A percentile compares a stretch with the other conserved stretches of the same genome.
These are phyloP conservation scores for Aspergillus sclerotialis DNA, from an alignment of 2,329 filamentous ascomycete species.

Conservation along the genomic window DNA sequence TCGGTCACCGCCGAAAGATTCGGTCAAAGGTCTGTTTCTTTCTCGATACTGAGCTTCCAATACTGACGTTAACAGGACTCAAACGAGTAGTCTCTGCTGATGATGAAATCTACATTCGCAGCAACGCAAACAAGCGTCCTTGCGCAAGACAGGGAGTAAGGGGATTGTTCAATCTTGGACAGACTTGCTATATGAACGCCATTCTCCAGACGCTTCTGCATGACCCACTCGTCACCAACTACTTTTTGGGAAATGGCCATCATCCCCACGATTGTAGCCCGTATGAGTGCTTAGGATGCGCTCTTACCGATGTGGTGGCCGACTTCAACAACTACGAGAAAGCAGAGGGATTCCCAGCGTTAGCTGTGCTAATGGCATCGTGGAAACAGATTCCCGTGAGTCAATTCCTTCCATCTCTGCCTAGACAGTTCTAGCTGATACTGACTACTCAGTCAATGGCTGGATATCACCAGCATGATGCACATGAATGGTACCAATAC, in stretches of 20 bases:
- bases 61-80: slow-evolving; percentile 11
- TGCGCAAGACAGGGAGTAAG: slow-evolving; percentile 83
- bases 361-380: slow-evolving; percentile 80
- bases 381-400: slow-evolving; percentile 73
- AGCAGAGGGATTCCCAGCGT: slow-evolving; percentile 82
- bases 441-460: slow-evolving; percentile 55
- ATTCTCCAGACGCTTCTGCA: slow-evolving; percentile 90
- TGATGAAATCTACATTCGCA: slow-evolving; percentile 66
- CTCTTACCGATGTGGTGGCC: slow-evolving; percentile 56
- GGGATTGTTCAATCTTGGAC: slow-evolving; percentile 95
- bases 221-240: slow-evolving; percentile 85
- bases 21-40: slow-evolving; percentile 12
- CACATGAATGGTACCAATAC: slow-evolving; percentile 95
- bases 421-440: neutral
- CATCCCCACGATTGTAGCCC: slow-evolving; percentile 64
- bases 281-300: slow-evolving; percentile 53
- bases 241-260: slow-evolving; percentile 87
- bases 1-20: slow-evolving; percentile 16
- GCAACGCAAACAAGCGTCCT: slow-evolving; percentile 70
- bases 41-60: neutral
- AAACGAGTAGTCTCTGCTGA: slow-evolving; percentile 52
- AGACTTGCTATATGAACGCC: slow-evolving; percentile 96
- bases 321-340: slow-evolving; percentile 56
- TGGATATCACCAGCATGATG: slow-evolving; percentile 92
- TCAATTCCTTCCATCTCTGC: slow-evolving; percentile 24